Conservation (phyloP, 805 yeast species). For the Suhomyces pyralidae region DNA sequence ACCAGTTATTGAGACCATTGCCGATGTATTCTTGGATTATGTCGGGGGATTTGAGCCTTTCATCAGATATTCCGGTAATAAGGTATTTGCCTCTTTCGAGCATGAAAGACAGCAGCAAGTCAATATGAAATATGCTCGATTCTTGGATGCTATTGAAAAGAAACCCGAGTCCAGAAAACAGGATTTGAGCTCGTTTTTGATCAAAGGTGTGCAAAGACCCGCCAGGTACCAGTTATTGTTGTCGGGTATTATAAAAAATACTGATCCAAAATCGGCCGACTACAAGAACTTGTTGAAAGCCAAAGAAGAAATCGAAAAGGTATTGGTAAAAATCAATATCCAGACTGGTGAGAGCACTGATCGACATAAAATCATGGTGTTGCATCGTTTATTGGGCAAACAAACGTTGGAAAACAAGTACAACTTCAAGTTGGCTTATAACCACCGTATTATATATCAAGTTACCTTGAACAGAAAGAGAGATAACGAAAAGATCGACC, state of each 20-base stretch:
- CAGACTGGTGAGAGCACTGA: slow-evolving; percentile 95
- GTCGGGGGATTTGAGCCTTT: slow-evolving; percentile 90
- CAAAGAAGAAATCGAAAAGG: slow-evolving; percentile 67
- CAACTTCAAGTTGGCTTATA: slow-evolving; percentile 80
- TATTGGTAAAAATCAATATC: slow-evolving; percentile 72
- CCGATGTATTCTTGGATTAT: slow-evolving; percentile 81
- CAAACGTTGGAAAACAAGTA: slow-evolving; percentile 83
- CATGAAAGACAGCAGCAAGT: slow-evolving; percentile 90
- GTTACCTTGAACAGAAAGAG: slow-evolving; percentile 68
- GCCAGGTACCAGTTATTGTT: slow-evolving; percentile 89
- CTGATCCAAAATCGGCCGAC: slow-evolving; percentile 75
- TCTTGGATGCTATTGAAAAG: slow-evolving; percentile 86
- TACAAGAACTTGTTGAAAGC: slow-evolving; percentile 67
- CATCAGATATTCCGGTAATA: slow-evolving; percentile 89
- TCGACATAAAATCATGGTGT: slow-evolving; percentile 80
- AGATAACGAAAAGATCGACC: slow-evolving; percentile 77
- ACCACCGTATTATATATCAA: slow-evolving; percentile 76
- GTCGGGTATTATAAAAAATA: slow-evolving; percentile 77
- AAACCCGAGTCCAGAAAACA: slow-evolving; percentile 82
- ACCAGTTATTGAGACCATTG: slow-evolving; percentile 81
- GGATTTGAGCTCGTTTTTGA: slow-evolving; percentile 87
- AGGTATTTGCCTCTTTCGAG: slow-evolving; percentile 92
- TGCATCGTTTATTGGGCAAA: slow-evolving; percentile 53
- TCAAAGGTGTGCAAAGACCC: slow-evolving; percentile 94
- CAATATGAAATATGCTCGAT: slow-evolving; percentile 87